Conservation (phyloP, 1,284 basidiomycete genomes). For the Cystobasidium pallidum region DNA sequence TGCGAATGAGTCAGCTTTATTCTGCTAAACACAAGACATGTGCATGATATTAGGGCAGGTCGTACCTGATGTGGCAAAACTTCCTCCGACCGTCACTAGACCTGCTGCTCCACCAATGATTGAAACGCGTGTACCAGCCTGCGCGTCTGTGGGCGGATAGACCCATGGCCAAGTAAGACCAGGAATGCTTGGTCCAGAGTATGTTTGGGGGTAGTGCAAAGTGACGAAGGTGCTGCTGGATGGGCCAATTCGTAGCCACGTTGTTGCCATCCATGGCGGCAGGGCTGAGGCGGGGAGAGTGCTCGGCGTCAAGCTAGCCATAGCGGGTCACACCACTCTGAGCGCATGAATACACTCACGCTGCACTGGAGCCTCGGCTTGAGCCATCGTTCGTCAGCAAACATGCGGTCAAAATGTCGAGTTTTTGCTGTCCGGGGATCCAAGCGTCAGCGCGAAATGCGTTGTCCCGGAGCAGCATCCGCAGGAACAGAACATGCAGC, state of each 20-base stretch:
- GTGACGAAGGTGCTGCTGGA: conserved; percentile 31
- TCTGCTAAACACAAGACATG: no score
- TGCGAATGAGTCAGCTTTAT: no score
- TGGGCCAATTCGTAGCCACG: conserved; percentile 3
- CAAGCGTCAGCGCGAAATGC: background rate
- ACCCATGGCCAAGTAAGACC: conserved; percentile 39
- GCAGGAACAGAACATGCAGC: background rate
- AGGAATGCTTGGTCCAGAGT: conserved; percentile 20
- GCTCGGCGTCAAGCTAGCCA: no score
- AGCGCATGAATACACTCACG: conserved; percentile 3
- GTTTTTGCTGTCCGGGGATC: background rate
- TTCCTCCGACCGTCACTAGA: background rate
- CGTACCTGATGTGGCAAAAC: background rate
- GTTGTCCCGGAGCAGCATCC: background rate
- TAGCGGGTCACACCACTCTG: background rate
- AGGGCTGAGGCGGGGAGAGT: conserved; percentile 10
- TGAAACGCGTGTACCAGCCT: conserved; percentile 19
- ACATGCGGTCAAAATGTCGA: background rate
- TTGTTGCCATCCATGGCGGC: conserved; percentile 37
- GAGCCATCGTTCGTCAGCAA: background rate
- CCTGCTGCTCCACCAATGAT: conserved; percentile 28
- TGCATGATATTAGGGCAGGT: no score
- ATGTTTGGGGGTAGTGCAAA: conserved; percentile 35
- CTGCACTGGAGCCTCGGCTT: conserved; percentile 19
- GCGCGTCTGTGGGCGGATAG: background rate